Percentiles rank a stretch among this genome's conserved stretches.
Conservation (phyloP, 2,329 filamentous ascomycete species). For the Thielaviopsis ethacetica region DNA sequence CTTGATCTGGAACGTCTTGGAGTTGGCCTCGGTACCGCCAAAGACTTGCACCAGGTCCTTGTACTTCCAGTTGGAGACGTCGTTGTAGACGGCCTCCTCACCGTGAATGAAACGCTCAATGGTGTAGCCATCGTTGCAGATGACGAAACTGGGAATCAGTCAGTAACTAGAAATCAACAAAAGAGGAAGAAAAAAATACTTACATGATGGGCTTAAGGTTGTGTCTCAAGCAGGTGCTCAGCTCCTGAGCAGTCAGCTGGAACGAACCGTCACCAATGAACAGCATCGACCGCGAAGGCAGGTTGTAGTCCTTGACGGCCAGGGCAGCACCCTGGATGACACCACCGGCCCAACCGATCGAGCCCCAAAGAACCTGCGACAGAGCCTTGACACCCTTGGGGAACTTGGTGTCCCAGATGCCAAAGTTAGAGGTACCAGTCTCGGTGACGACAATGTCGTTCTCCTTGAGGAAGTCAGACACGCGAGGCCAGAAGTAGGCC, state of each 20-base stretch:
- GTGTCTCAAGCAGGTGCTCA: conserved; percentile 69
- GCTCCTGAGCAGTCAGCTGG: conserved; percentile 69
- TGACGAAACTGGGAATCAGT: conserved; percentile 44
- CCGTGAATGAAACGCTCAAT: conserved; percentile 84
- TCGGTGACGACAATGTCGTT: conserved; percentile 72
- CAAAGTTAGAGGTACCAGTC: conserved; percentile 77
- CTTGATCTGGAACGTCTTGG: conserved; percentile 49
- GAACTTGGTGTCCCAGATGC: conserved; percentile 73
- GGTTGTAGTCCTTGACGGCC: conserved; percentile 48
- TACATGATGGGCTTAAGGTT: conserved; percentile 61
- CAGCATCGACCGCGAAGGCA: conserved; percentile 52
- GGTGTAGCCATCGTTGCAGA: conserved; percentile 79
- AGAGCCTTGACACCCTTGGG: conserved; percentile 62
- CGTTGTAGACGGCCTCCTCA: conserved; percentile 65
- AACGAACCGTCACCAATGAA: conserved; percentile 84
- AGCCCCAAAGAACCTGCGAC: conserved; percentile 62
- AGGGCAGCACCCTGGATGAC: conserved; percentile 51
- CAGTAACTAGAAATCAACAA: conserved; percentile 8
- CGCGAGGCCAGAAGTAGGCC: conserved; percentile 59
- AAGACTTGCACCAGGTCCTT: conserved; percentile 52
- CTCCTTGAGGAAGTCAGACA: conserved; percentile 55
- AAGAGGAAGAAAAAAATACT: conserved; percentile 19
- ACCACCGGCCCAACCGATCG: conserved; percentile 44
- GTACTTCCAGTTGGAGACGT: conserved; percentile 61
- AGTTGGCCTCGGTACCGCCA: conserved; percentile 38